Evolutionary conservation across 2,329 filamentous ascomycete species (phyloP).

Genomic region (Dryadomyces quercus-mongolicae): DNA sequence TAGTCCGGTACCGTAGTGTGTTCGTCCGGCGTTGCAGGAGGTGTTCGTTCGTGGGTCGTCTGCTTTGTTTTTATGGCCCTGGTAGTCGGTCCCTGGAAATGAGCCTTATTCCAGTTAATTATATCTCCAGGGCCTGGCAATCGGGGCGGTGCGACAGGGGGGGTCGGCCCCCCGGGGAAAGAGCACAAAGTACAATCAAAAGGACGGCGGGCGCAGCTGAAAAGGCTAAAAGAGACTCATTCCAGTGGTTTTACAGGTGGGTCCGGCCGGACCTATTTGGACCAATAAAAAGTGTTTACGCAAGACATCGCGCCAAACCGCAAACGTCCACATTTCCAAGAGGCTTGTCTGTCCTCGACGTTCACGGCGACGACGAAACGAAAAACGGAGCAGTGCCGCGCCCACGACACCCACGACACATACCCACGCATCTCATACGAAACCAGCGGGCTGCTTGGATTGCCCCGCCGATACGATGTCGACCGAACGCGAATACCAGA

Average conservation of each 20-base stretch:
- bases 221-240: background rate
- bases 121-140: background rate
- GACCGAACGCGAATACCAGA: conserved; percentile 62
- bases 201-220: background rate
- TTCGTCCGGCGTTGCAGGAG: background rate
- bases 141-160: too few relatives aligned
- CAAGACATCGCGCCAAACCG: background rate
- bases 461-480: conserved; percentile 35
- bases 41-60: background rate
- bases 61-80: background rate
- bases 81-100: background rate
- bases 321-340: background rate
- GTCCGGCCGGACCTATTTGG: background rate
- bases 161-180: too few relatives aligned
- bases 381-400: too few relatives aligned
- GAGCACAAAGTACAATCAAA: background rate
- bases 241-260: background rate
- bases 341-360: background rate
- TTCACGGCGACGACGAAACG: too few relatives aligned
- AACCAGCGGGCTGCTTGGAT: background rate
- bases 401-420: too few relatives aligned
- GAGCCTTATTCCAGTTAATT: background rate
- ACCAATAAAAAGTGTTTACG: background rate
- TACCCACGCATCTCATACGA: background rate
- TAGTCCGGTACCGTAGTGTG: background rate